A percentile compares a stretch with the other conserved stretches of the same genome.
phyloP scores from a whole-genome alignment of 495 filamentous ascomycete genomes.

The Pyronema omphalodes region DNA sequence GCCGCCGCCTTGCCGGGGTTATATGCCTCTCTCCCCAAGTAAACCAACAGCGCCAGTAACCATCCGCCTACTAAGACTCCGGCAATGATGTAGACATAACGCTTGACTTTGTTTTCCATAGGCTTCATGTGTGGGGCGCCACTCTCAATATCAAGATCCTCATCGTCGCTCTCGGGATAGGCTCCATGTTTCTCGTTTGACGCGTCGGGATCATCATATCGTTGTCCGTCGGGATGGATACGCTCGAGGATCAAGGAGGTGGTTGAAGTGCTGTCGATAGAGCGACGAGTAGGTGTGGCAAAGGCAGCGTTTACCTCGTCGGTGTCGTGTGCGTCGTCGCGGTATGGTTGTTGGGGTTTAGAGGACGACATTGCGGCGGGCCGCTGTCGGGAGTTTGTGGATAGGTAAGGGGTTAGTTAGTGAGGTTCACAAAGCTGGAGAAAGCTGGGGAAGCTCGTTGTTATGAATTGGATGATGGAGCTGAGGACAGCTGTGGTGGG shows the following conservation, averaged over 20 bases:
- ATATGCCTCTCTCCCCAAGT: slow-evolving; percentile 48
- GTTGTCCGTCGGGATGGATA: slow-evolving; percentile 27
- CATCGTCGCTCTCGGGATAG: slow-evolving; percentile 30
- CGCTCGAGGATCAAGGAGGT: slow-evolving; percentile 63
- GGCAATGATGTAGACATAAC: slow-evolving; percentile 48
- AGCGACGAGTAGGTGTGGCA: slow-evolving; percentile 25
- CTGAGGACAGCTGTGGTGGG: background rate
- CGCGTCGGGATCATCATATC: slow-evolving; percentile 5
- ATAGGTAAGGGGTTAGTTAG: background rate
- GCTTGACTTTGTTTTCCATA: slow-evolving; percentile 42
- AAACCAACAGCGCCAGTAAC: slow-evolving; percentile 58
- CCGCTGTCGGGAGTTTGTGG: background rate
- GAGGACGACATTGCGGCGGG: slow-evolving; percentile 3
- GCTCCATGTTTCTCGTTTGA: slow-evolving; percentile 24
- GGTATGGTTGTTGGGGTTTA: background rate
- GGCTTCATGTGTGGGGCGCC: slow-evolving; percentile 24
- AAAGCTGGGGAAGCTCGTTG: too few relatives aligned
- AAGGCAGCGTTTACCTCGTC: slow-evolving; percentile 4
- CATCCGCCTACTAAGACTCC: slow-evolving; percentile 55
- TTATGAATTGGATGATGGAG: background rate
- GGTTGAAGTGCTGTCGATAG: slow-evolving; percentile 51
- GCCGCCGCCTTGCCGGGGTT: slow-evolving; percentile 46
- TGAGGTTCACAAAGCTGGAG: background rate
- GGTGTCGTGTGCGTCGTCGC: background rate
- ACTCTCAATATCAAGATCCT: slow-evolving; percentile 26